Evolutionary conservation across 2,329 filamentous ascomycete genomes (phyloP).

Genomic region (Penicillium concentricum): DNA sequence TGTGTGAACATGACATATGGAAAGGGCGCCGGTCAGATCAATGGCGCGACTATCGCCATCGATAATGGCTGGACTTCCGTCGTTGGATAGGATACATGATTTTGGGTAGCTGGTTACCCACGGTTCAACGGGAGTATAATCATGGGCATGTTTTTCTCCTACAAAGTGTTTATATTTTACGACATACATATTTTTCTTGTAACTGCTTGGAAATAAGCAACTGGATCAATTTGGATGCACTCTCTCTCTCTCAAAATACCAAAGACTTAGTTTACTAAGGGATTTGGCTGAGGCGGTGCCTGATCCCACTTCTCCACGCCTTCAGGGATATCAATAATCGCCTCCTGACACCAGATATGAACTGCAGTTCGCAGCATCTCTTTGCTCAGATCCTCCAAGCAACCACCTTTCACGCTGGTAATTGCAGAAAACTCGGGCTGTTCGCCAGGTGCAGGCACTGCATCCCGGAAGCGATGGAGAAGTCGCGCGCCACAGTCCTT

Average conservation of each 20-base stretch:
- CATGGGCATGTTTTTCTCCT: background rate
- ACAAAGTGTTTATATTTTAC: background rate
- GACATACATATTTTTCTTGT: background rate
- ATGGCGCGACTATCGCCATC: conserved; percentile 31
- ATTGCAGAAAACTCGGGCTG: conserved; percentile 42
- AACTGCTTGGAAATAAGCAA: background rate
- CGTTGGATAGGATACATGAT: conserved; percentile 12
- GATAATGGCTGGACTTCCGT: conserved; percentile 30
- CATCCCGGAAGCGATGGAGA: conserved; percentile 51
- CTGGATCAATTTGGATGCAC: background rate
- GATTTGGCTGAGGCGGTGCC: conserved; percentile 41
- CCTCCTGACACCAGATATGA: conserved; percentile 67
- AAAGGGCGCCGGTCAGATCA: conserved; percentile 27
- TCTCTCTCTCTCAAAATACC: background rate
- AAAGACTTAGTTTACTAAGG: background rate
- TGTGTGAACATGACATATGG: conserved; percentile 28
- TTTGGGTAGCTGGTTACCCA: background rate
- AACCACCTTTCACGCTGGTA: conserved; percentile 66
- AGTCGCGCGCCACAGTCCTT: conserved; percentile 64
- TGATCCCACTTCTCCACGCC: conserved; percentile 58
- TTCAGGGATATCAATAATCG: conserved; percentile 68
- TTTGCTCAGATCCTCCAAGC: conserved; percentile 63
- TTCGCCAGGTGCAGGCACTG: conserved; percentile 51
- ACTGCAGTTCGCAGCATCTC: conserved; percentile 57
- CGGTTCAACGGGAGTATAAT: background rate